Conservation (phyloP, 164 flowering plant genomes). For the Dillenia suffruticosa region DNA sequence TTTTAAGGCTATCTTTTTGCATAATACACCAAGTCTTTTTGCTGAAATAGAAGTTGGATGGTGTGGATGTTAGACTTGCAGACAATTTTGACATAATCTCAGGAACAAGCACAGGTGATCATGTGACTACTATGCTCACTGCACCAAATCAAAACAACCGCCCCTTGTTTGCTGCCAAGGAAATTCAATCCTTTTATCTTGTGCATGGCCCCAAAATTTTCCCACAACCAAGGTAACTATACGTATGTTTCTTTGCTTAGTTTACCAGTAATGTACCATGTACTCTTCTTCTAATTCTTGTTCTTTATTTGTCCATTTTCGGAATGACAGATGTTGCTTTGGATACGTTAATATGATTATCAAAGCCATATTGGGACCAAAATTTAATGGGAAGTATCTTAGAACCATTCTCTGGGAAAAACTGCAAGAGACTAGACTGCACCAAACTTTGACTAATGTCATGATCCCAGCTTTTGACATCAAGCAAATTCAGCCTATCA, state of each 20-base stretch:
- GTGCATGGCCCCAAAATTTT: constrained; percentile 30
- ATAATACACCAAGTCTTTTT: too few relatives aligned
- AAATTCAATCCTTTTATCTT: constrained; percentile 25
- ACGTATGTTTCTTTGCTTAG: too few relatives aligned
- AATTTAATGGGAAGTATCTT: constrained; percentile 36
- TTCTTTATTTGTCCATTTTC: too few relatives aligned
- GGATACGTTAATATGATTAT: not conserved
- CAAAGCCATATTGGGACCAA: constrained; percentile 19
- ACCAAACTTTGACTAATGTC: constrained; percentile 28
- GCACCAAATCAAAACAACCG: constrained; percentile 22
- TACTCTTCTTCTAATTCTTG: too few relatives aligned
- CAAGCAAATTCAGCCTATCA: constrained; percentile 26
- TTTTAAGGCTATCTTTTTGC: too few relatives aligned
- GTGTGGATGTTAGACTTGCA: constrained; percentile 26
- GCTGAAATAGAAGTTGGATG: constrained; percentile 24
- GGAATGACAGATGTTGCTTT: too few relatives aligned
- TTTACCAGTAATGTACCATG: too few relatives aligned
- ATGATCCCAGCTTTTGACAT: constrained; percentile 44
- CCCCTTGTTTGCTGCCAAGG: constrained; percentile 29
- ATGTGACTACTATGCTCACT: constrained; percentile 29
- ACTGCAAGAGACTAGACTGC: constrained; percentile 15
- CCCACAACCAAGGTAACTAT: constrained; percentile 12
- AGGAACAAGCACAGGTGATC: constrained; percentile 38
- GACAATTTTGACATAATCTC: constrained; percentile 38
- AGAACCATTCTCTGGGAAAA: constrained; percentile 16